These are phyloP conservation scores for Termitomyces sp. DNA, from an alignment of 768 basidiomycete genomes.

Conservation along the genomic window DNA sequence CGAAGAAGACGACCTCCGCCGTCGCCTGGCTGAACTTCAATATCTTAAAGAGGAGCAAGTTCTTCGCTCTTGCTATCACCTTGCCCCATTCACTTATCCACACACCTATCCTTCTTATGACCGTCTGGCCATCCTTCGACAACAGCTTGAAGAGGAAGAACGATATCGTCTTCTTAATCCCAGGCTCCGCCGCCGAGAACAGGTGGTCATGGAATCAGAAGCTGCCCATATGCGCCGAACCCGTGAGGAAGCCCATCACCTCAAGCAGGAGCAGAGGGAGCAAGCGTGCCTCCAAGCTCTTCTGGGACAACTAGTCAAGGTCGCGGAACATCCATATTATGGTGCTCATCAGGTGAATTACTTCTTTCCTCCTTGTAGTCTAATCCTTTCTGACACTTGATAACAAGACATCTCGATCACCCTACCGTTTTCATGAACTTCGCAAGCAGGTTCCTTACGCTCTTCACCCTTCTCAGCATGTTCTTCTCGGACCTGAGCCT, in stretches of 20 bases:
- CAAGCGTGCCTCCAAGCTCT: background rate
- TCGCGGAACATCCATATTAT: background rate
- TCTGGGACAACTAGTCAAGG: background rate
- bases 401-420: background rate
- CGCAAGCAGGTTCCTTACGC: background rate
- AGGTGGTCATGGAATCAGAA: background rate
- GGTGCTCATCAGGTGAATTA: constrained; percentile 1
- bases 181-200: background rate
- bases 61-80: background rate
- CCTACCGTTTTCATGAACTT: background rate
- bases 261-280: background rate
- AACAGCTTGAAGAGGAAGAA: constrained; percentile 11
- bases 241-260: constrained; percentile 1
- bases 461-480: background rate
- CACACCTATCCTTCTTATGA: constrained; percentile 3
- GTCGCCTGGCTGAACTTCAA: constrained; percentile 17
- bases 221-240: background rate
- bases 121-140: constrained; percentile 6
- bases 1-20: constrained; percentile 25
- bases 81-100: background rate
- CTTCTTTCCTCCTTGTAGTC: background rate
- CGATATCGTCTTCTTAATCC: constrained; percentile 2
- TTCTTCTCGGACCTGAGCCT: background rate
- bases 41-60: constrained; percentile 4
- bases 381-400: background rate